phyloP scores from a whole-genome alignment of 2,329 filamentous ascomycete genomes.

The Trichophyton equinum region DNA sequence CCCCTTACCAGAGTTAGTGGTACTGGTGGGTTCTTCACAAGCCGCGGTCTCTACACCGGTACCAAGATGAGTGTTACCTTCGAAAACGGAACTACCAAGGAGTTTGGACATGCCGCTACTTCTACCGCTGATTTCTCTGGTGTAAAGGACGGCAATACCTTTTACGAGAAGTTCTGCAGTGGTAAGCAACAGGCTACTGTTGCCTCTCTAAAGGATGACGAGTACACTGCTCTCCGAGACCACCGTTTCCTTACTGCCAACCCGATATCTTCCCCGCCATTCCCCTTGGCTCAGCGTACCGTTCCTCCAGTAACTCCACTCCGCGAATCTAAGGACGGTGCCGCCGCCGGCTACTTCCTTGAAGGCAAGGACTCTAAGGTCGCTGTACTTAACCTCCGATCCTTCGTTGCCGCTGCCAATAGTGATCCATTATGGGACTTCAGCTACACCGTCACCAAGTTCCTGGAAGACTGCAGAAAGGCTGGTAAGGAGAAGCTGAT shows the following conservation, averaged over 20 bases:
- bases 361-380: slow-evolving; percentile 29
- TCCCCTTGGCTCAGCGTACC: slow-evolving; percentile 17
- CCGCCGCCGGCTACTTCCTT: slow-evolving; percentile 35
- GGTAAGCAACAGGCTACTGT: slow-evolving; percentile 3
- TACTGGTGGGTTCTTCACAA: slow-evolving; percentile 9
- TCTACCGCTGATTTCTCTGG: slow-evolving; percentile 21
- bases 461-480: slow-evolving; percentile 37
- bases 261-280: slow-evolving; percentile 26
- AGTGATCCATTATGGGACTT: slow-evolving; percentile 18
- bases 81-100: slow-evolving; percentile 20
- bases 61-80: slow-evolving; percentile 19
- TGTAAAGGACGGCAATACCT: slow-evolving; percentile 28
- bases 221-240: background rate
- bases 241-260: slow-evolving; percentile 18
- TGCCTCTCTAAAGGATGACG: too few relatives aligned
- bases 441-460: slow-evolving; percentile 29
- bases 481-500: slow-evolving; percentile 48
- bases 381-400: slow-evolving; percentile 34
- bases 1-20: slow-evolving; percentile 7
- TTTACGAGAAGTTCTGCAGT: slow-evolving; percentile 30
- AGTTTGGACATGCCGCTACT: slow-evolving; percentile 18
- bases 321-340: slow-evolving; percentile 21
- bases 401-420: slow-evolving; percentile 22
- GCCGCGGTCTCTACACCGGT: slow-evolving; percentile 17
- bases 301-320: slow-evolving; percentile 32